Evolutionary conservation across 2,329 filamentous ascomycete genomes (phyloP), one percentile per base, ranked within the genome.

Genomic region (Zalaria sp.): DNA sequence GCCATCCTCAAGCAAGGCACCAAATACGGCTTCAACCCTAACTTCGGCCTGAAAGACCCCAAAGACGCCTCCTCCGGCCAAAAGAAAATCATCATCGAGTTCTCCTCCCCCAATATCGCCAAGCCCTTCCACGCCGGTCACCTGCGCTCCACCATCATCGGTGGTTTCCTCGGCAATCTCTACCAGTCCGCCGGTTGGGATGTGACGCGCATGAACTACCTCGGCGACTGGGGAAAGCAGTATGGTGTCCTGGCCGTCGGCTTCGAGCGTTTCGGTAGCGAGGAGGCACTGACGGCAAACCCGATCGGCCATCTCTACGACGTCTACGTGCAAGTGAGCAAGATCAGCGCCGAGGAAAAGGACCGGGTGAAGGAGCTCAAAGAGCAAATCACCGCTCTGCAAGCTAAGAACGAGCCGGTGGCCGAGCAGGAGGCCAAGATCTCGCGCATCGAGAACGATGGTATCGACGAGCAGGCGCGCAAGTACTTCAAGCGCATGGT

Each of bases 61-160:
- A 63, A 67, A 25, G 72, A 84, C 54, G 69, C 75, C 5, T 69
- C 66, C 40, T 67, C 71, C 45, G 77, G 73, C 47, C 68, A 67
- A 52, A 84, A 84, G 68, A 73, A 71, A 53, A 70, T 80, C 36
- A 74, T 91, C 40, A 73, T 91, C 52, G 84, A 91, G 55, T 91
- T 89, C 61, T 86, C 81, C 5, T 87, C 81, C 5, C 84, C 85
- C 39, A 91, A 91, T 58, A 87, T 91, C 45, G 84, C 84, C 37
- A 89, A 89, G 63, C 83, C 80, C 25, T 86, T 87, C 61, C 78
- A 83, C 54, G 79, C 79, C 25, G 79, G 78, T 4, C 81, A 88
- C 63, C 65, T 87, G 50, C 71, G 81, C 52, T 83, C 79, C 53
- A 87, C 82, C 39, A 83, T 87, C 48, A 81, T 86, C 43, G 81